These are phyloP conservation scores for Saccharomyces eubayanus DNA, from an alignment of 805 yeast genomes.

Conservation along the genomic window DNA sequence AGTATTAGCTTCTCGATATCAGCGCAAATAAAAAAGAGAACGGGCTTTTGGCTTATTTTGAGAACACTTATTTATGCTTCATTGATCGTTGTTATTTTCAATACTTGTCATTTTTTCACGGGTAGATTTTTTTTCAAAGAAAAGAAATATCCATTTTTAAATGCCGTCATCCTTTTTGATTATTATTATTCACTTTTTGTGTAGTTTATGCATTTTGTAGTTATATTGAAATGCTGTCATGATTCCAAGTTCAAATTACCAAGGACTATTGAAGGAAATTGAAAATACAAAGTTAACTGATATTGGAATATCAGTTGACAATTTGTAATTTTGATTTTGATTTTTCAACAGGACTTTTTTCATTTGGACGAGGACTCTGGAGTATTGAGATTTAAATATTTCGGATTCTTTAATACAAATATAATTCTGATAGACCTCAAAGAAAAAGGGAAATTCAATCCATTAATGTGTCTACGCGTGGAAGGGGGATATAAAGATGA, in stretches of 20 bases:
- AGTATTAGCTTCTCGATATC: not conserved
- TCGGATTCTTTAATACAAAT: constrained; percentile 1
- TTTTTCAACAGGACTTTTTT: not conserved
- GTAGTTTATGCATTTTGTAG: constrained; percentile 4
- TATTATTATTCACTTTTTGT: constrained; percentile 2
- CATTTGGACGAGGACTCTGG: not conserved
- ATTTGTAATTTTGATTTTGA: not conserved
- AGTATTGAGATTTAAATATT: not conserved
- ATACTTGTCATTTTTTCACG: not conserved
- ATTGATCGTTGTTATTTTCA: not conserved
- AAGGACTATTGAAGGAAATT: not conserved
- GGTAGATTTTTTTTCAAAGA: not conserved
- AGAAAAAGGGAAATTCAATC: not conserved
- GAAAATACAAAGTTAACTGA: not conserved
- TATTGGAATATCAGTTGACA: not conserved
- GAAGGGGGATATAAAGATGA: not conserved
- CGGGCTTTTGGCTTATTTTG: not conserved
- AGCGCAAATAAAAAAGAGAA: not conserved
- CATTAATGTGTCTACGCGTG: not conserved
- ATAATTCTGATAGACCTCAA: not conserved
- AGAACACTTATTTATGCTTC: not conserved
- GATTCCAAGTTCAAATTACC: not conserved
- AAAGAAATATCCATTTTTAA: not conserved
- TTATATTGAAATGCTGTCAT: not conserved
- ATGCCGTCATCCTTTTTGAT: not conserved